Evolutionary conservation across 176 grass and related monocot species (phyloP).

Genomic region (Ensete ventricosum): DNA sequence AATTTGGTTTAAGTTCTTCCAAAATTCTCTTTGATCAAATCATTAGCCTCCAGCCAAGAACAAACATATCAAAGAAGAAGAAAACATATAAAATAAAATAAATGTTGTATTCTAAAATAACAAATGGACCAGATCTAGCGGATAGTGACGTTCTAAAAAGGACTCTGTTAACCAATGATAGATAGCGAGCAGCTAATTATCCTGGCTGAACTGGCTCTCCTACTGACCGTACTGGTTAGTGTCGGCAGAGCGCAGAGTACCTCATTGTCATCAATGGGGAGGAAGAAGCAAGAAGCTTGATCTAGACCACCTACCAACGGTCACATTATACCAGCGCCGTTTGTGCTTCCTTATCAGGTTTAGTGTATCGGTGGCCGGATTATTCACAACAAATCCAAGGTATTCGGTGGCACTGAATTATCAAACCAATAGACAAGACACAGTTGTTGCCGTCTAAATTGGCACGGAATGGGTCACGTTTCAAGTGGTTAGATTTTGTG

Average conservation of each 20-base stretch:
- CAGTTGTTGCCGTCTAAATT: background rate
- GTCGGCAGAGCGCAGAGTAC: background rate
- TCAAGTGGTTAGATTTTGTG: background rate
- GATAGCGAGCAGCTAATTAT: background rate
- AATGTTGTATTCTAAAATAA: too few relatives aligned
- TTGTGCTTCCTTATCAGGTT: background rate
- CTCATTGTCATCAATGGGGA: background rate
- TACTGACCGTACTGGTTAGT: background rate
- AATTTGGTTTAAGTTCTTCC: too few relatives aligned
- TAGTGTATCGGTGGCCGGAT: background rate
- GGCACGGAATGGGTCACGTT: background rate
- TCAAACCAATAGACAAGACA: background rate
- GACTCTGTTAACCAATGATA: background rate
- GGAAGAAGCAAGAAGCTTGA: background rate
- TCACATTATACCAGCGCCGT: background rate
- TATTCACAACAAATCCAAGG: background rate
- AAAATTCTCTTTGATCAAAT: too few relatives aligned
- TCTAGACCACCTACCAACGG: background rate
- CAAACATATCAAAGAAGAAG: background rate
- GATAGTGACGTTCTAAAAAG: background rate
- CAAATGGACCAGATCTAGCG: background rate
- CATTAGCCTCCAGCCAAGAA: background rate
- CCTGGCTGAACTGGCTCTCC: background rate
- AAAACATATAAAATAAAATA: background rate
- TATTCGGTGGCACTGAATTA: background rate